Percentiles rank a stretch among this genome's conserved stretches.
Conservation (phyloP, 306 rosid species). For the Sindora glabra region DNA sequence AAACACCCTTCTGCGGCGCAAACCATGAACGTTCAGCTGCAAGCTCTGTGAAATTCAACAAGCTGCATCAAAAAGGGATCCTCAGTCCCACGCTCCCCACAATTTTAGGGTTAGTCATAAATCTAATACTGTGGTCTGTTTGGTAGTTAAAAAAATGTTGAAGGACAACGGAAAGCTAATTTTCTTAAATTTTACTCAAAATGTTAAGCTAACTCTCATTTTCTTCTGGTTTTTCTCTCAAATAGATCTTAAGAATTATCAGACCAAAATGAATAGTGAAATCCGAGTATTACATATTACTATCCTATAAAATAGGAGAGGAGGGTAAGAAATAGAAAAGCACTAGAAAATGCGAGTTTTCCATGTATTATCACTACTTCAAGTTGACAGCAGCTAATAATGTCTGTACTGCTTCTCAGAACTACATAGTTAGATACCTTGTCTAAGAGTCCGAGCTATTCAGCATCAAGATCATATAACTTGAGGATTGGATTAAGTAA, state of each 20-base stretch:
- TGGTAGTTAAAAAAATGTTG: no score
- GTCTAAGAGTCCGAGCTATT: no score
- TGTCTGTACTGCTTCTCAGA: neutral
- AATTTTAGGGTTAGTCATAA: neutral
- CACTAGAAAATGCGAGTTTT: neutral
- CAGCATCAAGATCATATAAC: no score
- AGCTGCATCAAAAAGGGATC: conserved; percentile 58
- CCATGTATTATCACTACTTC: neutral
- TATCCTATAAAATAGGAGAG: no score
- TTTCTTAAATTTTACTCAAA: no score
- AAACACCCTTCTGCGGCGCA: conserved; percentile 4
- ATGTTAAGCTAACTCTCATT: no score
- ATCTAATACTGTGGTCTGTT: neutral
- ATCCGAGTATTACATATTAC: neutral
- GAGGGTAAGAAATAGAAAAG: no score
- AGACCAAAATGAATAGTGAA: neutral
- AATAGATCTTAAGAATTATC: no score
- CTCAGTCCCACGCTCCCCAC: conserved; percentile 30
- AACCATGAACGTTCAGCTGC: conserved; percentile 32
- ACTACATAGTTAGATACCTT: neutral
- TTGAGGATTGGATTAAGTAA: no score
- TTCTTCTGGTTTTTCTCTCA: no score
- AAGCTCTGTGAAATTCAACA: conserved; percentile 60
- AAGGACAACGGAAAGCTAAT: no score
- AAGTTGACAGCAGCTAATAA: neutral